phyloP scores from a whole-genome alignment of 805 yeast species.

The Sugiyamaella marilandica region DNA sequence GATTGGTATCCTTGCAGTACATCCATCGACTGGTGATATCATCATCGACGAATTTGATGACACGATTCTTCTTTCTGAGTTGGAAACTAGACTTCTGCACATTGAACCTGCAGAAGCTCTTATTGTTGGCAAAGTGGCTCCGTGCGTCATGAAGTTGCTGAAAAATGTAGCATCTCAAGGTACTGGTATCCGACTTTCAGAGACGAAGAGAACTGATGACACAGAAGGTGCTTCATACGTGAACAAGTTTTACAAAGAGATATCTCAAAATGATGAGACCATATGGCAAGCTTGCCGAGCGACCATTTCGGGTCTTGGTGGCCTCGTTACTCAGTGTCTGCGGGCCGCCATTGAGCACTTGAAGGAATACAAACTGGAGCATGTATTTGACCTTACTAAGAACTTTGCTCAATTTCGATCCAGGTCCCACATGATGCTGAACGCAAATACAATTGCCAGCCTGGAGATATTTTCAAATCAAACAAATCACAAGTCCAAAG shows the following conservation, averaged over 20 bases:
- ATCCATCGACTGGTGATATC: slow-evolving; percentile 72
- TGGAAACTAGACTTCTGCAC: slow-evolving; percentile 71
- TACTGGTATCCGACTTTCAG: slow-evolving; percentile 7
- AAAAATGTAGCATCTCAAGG: slow-evolving; percentile 7
- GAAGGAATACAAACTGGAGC: slow-evolving; percentile 56
- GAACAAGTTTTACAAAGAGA: slow-evolving; percentile 5
- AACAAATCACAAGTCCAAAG: slow-evolving; percentile 52
- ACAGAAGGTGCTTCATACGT: background rate
- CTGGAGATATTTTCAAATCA: slow-evolving; percentile 70
- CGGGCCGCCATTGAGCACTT: slow-evolving; percentile 42
- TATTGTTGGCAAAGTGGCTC: slow-evolving; percentile 39
- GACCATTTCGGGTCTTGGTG: background rate
- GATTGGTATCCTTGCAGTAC: slow-evolving; percentile 56
- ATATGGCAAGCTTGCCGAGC: background rate
- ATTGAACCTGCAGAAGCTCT: slow-evolving; percentile 75
- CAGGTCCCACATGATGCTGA: slow-evolving; percentile 47
- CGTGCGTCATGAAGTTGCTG: slow-evolving; percentile 30
- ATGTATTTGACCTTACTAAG: slow-evolving; percentile 47
- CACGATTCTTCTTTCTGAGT: slow-evolving; percentile 47
- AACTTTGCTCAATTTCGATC: slow-evolving; percentile 51
- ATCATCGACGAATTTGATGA: slow-evolving; percentile 69
- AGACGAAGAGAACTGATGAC: background rate
- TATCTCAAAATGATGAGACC: background rate
- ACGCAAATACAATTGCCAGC: slow-evolving; percentile 61
- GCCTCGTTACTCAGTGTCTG: background rate